A percentile compares a stretch with the other conserved stretches of the same genome.
These are phyloP conservation scores for Hortaea sp. DNA, from an alignment of 2,329 filamentous ascomycete species.

Conservation along the genomic window DNA sequence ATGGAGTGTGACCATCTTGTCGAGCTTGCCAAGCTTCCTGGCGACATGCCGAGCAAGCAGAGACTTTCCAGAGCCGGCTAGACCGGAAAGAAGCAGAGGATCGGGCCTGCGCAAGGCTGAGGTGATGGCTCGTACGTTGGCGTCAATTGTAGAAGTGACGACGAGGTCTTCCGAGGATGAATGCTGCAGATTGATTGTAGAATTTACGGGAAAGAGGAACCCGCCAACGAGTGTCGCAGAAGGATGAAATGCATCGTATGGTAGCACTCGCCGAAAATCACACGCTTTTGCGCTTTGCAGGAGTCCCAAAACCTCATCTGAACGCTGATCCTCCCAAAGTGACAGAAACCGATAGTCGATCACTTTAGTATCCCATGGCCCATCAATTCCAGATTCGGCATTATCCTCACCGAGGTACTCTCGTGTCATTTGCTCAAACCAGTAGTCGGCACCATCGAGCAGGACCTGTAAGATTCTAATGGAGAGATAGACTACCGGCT, in stretches of 20 bases:
- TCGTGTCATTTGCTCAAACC: constrained; percentile 60
- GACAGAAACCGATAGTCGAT: constrained; percentile 71
- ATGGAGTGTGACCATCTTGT: constrained; percentile 83
- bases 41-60: constrained; percentile 75
- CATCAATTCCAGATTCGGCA: constrained; percentile 48
- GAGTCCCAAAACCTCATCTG: constrained; percentile 21
- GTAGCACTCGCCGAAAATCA: constrained; percentile 8
- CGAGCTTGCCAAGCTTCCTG: constrained; percentile 64
- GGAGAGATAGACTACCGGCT: constrained; percentile 65
- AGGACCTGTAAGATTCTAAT: constrained; percentile 71
- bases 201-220: constrained; percentile 52
- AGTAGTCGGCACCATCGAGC: constrained; percentile 68
- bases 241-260: constrained; percentile 11
- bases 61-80: constrained; percentile 85
- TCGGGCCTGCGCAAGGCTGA: constrained; percentile 54
- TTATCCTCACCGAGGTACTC: constrained; percentile 48
- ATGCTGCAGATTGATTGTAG: neutral
- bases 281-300: neutral
- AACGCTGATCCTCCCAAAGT: constrained; percentile 53
- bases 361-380: constrained; percentile 61
- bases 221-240: constrained; percentile 54
- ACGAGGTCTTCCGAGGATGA: constrained; percentile 41
- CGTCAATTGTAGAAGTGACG: constrained; percentile 59
- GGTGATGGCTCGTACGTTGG: constrained; percentile 63
- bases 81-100: constrained; percentile 71